Evolutionary conservation across 2,329 filamentous ascomycete genomes (phyloP).

Genomic region (Penicillium sp.): DNA sequence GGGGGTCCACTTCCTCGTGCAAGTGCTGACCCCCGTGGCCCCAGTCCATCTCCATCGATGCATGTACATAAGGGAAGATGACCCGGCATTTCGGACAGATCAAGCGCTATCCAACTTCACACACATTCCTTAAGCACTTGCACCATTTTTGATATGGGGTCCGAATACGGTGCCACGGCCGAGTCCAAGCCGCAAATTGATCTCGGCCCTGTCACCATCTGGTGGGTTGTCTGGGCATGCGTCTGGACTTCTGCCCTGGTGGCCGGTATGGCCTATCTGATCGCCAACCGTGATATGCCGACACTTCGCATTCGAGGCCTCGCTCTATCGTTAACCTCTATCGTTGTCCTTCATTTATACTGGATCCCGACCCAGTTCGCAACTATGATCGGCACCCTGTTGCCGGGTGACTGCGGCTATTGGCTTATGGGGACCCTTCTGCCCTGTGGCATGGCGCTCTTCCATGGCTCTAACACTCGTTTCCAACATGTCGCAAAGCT

Average conservation of each 20-base stretch:
- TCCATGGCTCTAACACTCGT: slow-evolving; percentile 62
- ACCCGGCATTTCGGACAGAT: background rate
- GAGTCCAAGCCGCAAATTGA: slow-evolving; percentile 23
- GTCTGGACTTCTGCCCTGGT: slow-evolving; percentile 35
- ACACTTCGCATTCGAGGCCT: slow-evolving; percentile 40
- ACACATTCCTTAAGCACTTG: slow-evolving; percentile 12
- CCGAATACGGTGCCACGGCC: slow-evolving; percentile 28
- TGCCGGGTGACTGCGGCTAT: slow-evolving; percentile 56
- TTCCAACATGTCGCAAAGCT: slow-evolving; percentile 58
- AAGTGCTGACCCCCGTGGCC: background rate
- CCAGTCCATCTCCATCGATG: background rate
- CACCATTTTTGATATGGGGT: slow-evolving; percentile 24
- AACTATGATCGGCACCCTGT: slow-evolving; percentile 33
- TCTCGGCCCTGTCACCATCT: slow-evolving; percentile 26
- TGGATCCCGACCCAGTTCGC: slow-evolving; percentile 35
- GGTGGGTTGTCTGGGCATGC: slow-evolving; percentile 28
- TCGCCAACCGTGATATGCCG: slow-evolving; percentile 33
- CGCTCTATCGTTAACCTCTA: slow-evolving; percentile 34
- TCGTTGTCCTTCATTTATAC: slow-evolving; percentile 41
- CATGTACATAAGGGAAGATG: background rate
- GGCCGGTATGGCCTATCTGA: slow-evolving; percentile 32
- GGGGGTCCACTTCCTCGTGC: slow-evolving; percentile 1
- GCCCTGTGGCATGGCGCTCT: slow-evolving; percentile 63
- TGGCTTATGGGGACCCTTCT: slow-evolving; percentile 67
- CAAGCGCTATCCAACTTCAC: slow-evolving; percentile 19